Conservation (phyloP, 148 eudicot genomes). For the Rhododendron molle region DNA sequence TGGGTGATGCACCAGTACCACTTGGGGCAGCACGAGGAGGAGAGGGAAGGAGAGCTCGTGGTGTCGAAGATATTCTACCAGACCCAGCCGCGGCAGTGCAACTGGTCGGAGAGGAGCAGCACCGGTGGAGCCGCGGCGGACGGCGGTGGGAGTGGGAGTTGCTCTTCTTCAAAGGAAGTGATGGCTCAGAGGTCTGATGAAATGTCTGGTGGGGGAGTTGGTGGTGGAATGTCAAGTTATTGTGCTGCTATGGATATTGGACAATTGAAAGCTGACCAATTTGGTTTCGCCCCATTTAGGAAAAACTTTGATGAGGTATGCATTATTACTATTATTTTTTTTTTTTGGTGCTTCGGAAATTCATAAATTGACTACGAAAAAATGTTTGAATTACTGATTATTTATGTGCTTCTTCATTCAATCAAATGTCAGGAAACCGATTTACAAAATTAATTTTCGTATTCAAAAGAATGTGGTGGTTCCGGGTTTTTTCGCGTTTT, state of each 20-base stretch:
- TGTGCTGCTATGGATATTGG: conserved; percentile 54
- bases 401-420: neutral
- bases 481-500: neutral
- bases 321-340: neutral
- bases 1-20: conserved; percentile 99
- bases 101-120: conserved; percentile 40
- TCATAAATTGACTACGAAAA: neutral
- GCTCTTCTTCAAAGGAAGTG: conserved; percentile 59
- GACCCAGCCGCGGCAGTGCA: conserved; percentile 89
- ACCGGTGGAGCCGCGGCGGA: conserved; percentile 27
- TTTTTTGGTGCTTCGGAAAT: neutral
- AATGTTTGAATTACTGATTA: neutral
- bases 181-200: conserved; percentile 40
- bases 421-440: neutral
- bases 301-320: conserved; percentile 70
- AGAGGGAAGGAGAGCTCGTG: conserved; percentile 88
- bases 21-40: conserved; percentile 86
- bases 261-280: conserved; percentile 63
- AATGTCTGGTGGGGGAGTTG: conserved; percentile 28
- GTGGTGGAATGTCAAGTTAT: conserved; percentile 37
- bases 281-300: conserved; percentile 56
- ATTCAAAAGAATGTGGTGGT: neutral
- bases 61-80: conserved; percentile 95
- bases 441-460: neutral
- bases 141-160: conserved; percentile 47